Evolutionary conservation across 495 filamentous ascomycete species (phyloP), one percentile per base, ranked within the genome.

Genomic region (Rhypophila decipiens): DNA sequence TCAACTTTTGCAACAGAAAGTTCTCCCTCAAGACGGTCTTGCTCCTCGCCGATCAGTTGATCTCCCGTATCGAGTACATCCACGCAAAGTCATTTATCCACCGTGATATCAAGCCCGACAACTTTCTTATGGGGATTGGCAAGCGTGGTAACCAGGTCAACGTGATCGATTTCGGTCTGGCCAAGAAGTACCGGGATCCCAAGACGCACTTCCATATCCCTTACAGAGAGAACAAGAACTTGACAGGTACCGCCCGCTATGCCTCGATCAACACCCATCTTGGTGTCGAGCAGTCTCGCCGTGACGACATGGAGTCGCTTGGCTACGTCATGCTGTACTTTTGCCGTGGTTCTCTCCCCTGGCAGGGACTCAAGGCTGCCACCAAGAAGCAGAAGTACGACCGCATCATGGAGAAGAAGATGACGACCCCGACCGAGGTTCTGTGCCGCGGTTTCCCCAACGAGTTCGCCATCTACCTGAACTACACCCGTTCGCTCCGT

Each of bases 311-410:
- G 93, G 93, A 99, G 68, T 99, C 93, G 31, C 80, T 99, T 33
- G 93, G 93, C 58, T 99, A 99, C 57, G 93, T 99, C 51, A 99
- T 99, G 94, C 83, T 99, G 40, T 99, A 99, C 76, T 99, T 99
- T 77, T 97, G 94, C 79, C 94, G 94, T 65, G 93, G 93, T 39
- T 96, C 90, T 46, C 89, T 99, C 41, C 93, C 94, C 49, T 99
- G 94, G 94, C 94, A 99, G 74, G 94, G 94, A 33, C 77, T 99
- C 39, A 99, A 99, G 82, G 94, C 94, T 76, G 94, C 94, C 56
- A 99, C 94, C 44, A 97, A 99, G 82, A 97, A 99, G 84, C 93
- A 99, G 77, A 99, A 97, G 73, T 97, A 99, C 63, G 94, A 99
- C 71, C 84, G 94, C 43, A 99, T 99, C 72, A 99, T 97, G 94